Evolutionary conservation across 2,329 filamentous ascomycete genomes (phyloP).

Genomic region (Fusarium pseudonygamai): DNA sequence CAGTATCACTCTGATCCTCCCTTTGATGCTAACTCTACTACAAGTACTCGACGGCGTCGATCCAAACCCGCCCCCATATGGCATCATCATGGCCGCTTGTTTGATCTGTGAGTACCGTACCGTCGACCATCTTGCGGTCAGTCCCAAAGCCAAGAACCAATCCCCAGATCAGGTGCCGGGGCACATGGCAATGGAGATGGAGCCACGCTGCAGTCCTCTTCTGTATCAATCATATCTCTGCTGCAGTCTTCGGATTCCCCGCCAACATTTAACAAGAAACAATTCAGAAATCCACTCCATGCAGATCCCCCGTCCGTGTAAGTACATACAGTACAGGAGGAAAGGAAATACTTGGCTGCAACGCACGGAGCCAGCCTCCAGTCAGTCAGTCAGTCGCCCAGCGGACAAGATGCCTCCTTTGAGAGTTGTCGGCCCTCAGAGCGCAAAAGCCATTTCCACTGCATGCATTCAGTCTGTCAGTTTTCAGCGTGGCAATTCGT

Average conservation of each 20-base stretch:
- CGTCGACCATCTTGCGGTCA: conserved; percentile 26
- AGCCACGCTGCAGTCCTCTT: neutral
- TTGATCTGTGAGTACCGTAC: conserved; percentile 6
- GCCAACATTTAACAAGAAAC: conserved; percentile 7
- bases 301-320: conserved; percentile 21
- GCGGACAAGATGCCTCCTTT: neutral
- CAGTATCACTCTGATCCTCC: neutral
- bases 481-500: neutral
- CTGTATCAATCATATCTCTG: neutral
- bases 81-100: conserved; percentile 18
- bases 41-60: conserved; percentile 13
- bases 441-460: neutral
- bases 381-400: neutral
- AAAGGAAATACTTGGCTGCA: neutral
- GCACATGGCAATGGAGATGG: conserved; percentile 16
- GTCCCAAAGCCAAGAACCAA: conserved; percentile 5
- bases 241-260: conserved; percentile 17
- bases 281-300: neutral
- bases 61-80: conserved; percentile 18
- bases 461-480: neutral
- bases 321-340: neutral
- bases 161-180: conserved; percentile 23
- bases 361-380: neutral
- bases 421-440: neutral
- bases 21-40: neutral